Evolutionary conservation across 352 stramenopile species (phyloP), one percentile per base, ranked within the genome.

Genomic region (Phytopythium kandeliae): DNA sequence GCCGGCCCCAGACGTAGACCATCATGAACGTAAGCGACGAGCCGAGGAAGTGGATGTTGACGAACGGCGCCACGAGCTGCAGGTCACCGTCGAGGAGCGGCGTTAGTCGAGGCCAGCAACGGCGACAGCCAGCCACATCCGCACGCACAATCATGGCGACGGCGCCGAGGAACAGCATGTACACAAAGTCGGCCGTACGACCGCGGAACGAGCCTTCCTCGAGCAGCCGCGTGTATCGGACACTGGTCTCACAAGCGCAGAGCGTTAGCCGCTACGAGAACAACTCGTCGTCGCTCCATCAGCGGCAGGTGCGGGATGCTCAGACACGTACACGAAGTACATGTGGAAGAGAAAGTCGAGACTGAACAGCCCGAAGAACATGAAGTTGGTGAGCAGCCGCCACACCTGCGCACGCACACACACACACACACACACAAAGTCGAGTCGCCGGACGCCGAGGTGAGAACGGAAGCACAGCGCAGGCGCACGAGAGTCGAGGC

Each of bases 261-360:
- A 15, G 0, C 11, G 19, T 31, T 11, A 22, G 3, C 10, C 10
- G 31, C 31, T 26, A 44, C n/a, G n/a, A n/a, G n/a, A n/a, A n/a
- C n/a, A n/a, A n/a, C n/a, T n/a, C n/a, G n/a, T n/a, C n/a, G n/a
- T n/a, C n/a, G 4, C 38, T 1, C 9, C 19, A 17, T 11, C 0
- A 12, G 11, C 7, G 3, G 19, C 15, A 7, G 10, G n/a, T n/a
- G 21, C 43, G 44, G 28, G 13, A 13, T 2, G 3, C 34, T 19
- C 12, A n/a, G 6, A 63, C 34, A 60, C 65, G 34, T 79, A 95
- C 85, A 99, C 84, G 74, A 99, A 99, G 78, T 99, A 99, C 96
- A 99, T 99, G 78, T 99, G 96, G 72, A 99, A 99, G 37, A 99
- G 69, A 68, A 99, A 99, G 60, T 99, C 96, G 37, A 99, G 80